Base-by-base conservation (phyloP, 2,329 filamentous ascomycete species). In the Epicoccum sorghinum region DNA sequence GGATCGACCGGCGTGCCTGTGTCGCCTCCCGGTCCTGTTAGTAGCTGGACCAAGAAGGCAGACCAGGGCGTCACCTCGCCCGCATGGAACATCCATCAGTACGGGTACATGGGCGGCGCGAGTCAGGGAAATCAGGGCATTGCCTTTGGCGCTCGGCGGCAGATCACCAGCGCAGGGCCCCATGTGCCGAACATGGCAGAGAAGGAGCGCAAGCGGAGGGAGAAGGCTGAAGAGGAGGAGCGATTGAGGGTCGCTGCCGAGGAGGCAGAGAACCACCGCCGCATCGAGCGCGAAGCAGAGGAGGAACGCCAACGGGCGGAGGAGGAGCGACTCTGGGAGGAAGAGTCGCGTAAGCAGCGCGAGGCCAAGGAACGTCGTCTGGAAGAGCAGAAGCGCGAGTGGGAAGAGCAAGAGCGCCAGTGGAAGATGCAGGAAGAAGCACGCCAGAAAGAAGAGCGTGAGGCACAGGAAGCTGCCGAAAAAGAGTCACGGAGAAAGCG, bases 71-170 rank as follows among this genome's bases (percentile, higher is more conserved):
- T 82, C 39, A 97, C 93, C 1, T 83, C 88, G 24, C 95, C 95
- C 0, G 95, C 95, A 1, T 99, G 95, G 95, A 99, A 98, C 72
- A 98, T 98, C 65, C 89, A 93, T 52, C 95, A 99, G 72, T 99
- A 99, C 71, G 75, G 95, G 7, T 99, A 97, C 76, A 95, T 98
- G 89, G 95, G 95, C 53, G 95, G 95, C 43, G 95, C 95, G 24
- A 97, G 91, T 68, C 95, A 99, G 74, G 93, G 91, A 3, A 98
- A 96, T 66, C 86, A 97, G 58, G 95, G 95, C 14, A 91, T 99
- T 64, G 86, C 90, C 9, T 98, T 98, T 75, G 95, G 95, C 51
- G 91, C 88, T 14, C 86, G 93, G 65, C 86, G 95, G 56, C 95
- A 99, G 77, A 98, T 99, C 71, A 98, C 93, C 7, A 91, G 83